These are phyloP conservation scores for Teunomyces stri DNA, from an alignment of 805 yeast genomes.

Conservation along the genomic window DNA sequence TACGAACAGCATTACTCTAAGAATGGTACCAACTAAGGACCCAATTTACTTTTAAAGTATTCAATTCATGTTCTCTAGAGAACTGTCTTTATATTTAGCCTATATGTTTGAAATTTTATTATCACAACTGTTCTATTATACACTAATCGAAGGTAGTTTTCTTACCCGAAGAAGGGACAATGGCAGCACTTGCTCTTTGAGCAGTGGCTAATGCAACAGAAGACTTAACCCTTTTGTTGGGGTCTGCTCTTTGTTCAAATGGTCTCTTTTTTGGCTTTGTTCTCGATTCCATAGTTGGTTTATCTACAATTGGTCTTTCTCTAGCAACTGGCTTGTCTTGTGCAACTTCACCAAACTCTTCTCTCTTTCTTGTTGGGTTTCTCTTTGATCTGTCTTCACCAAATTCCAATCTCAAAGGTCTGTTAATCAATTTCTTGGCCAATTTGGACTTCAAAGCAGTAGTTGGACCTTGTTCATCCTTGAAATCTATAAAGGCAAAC, in stretches of 20 bases:
- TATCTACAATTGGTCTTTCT: constrained; percentile 3
- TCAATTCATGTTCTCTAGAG: constrained; percentile 1
- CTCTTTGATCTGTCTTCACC: constrained; percentile 94
- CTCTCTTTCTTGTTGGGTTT: constrained; percentile 42
- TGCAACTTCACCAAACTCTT: constrained; percentile 10
- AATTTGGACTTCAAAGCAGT: constrained; percentile 72
- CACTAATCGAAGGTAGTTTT: constrained; percentile 64
- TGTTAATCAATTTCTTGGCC: constrained; percentile 63
- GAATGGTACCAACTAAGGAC: not conserved
- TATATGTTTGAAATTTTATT: constrained; percentile 2
- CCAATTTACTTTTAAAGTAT: not conserved
- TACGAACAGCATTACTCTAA: constrained; percentile 10
- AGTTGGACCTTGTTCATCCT: constrained; percentile 76
- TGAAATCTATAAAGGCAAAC: constrained; percentile 88
- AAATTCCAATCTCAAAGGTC: constrained; percentile 81
- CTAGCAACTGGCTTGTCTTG: constrained; percentile 10
- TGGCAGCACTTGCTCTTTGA: constrained; percentile 84
- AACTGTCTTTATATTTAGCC: constrained; percentile 1
- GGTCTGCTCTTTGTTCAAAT: constrained; percentile 14
- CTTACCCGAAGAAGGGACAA: constrained; percentile 88
- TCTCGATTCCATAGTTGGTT: constrained; percentile 9
- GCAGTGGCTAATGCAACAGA: constrained; percentile 87
- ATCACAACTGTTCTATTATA: constrained; percentile 1
- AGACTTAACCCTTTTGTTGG: constrained; percentile 58
- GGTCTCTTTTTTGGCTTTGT: constrained; percentile 16